These are phyloP conservation scores for Boehmeria nivea DNA, from an alignment of 306 rosid species.

Conservation along the genomic window DNA sequence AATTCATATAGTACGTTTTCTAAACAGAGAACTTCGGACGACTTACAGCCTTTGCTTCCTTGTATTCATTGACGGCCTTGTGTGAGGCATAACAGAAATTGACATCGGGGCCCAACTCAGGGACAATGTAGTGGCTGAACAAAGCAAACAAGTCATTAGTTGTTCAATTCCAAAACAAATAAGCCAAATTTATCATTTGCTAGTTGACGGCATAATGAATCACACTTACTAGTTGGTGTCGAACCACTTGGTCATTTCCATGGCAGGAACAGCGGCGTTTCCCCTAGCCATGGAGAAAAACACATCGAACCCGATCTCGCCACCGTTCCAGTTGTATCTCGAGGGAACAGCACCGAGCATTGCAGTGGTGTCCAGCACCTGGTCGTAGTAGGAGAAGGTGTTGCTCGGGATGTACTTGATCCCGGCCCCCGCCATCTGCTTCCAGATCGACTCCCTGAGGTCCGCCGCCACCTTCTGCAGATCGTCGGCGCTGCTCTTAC, in stretches of 20 bases:
- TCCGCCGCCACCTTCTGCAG: slow-evolving; percentile 54
- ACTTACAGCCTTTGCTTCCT: slow-evolving; percentile 79
- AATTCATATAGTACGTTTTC: background rate
- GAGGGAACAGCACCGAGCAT: slow-evolving; percentile 83
- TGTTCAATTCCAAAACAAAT: background rate
- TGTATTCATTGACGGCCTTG: slow-evolving; percentile 75
- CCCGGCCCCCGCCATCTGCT: slow-evolving; percentile 71
- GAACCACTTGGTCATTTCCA: slow-evolving; percentile 94
- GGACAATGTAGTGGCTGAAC: slow-evolving; percentile 84
- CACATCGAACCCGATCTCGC: slow-evolving; percentile 67
- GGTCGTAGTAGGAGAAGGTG: slow-evolving; percentile 80
- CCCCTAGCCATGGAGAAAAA: slow-evolving; percentile 93
- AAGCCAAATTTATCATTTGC: slow-evolving; percentile 2
- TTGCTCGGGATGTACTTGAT: slow-evolving; percentile 75
- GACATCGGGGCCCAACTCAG: slow-evolving; percentile 75
- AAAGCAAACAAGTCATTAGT: background rate
- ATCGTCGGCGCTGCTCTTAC: slow-evolving; percentile 59
- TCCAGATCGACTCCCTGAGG: slow-evolving; percentile 67
- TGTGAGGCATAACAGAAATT: slow-evolving; percentile 79
- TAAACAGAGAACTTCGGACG: background rate
- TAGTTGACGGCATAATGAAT: background rate
- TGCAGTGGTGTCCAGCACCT: slow-evolving; percentile 76
- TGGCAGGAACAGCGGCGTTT: slow-evolving; percentile 64
- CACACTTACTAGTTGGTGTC: slow-evolving; percentile 72
- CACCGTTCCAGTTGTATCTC: slow-evolving; percentile 64